These are phyloP conservation scores for Tetrapisispora namnaoensis DNA, from an alignment of 805 yeast species.

Conservation along the genomic window DNA sequence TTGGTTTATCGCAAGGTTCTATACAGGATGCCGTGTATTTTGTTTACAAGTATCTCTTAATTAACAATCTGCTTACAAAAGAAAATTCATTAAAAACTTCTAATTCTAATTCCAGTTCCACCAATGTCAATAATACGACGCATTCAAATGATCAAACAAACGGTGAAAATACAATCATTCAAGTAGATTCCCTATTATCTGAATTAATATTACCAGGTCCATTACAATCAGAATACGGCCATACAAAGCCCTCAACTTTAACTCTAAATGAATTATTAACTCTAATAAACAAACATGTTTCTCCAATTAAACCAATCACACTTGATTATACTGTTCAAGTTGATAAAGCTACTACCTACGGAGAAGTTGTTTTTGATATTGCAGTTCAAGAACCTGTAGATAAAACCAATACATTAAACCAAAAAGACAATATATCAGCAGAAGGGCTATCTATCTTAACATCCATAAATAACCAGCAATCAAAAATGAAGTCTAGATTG, in stretches of 20 bases:
- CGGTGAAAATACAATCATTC: constrained; percentile 45
- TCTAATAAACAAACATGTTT: constrained; percentile 42
- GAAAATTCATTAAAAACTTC: constrained; percentile 3
- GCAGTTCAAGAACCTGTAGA: constrained; percentile 38
- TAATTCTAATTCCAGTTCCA: constrained; percentile 5
- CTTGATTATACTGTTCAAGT: constrained; percentile 70
- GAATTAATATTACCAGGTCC: constrained; percentile 29
- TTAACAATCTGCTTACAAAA: constrained; percentile 43
- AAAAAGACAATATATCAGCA: constrained; percentile 20
- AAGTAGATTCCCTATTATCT: constrained; percentile 39
- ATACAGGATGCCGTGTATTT: constrained; percentile 77
- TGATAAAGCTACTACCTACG: constrained; percentile 65
- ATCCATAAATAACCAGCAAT: constrained; percentile 23
- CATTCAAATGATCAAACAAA: constrained; percentile 12
- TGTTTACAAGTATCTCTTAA: constrained; percentile 70
- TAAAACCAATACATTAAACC: constrained; percentile 21
- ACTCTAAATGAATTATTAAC: constrained; percentile 43
- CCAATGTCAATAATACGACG: constrained; percentile 5
- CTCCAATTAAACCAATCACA: constrained; percentile 72
- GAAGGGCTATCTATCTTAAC: constrained; percentile 23
- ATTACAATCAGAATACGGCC: neutral
- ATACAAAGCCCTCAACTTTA: constrained; percentile 10
- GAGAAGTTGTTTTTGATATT: constrained; percentile 72
- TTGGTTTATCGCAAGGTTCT: constrained; percentile 71
- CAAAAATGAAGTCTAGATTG: constrained; percentile 32